Evolutionary conservation across 2,329 filamentous ascomycete genomes (phyloP), one percentile per base, ranked within the genome.

Genomic region (Cercospora berteroae): DNA sequence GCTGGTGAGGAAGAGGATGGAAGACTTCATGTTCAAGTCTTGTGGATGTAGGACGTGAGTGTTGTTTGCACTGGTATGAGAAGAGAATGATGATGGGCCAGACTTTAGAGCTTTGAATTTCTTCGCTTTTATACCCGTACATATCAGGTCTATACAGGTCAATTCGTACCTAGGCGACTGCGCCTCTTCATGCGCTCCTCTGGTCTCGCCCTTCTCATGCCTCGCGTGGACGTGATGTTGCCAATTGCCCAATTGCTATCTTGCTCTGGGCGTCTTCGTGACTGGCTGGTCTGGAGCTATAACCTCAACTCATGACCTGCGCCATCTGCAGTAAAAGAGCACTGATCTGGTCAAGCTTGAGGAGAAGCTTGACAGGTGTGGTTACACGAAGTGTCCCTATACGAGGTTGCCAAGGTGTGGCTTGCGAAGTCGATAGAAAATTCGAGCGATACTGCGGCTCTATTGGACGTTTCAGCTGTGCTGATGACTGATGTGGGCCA

Each of bases 351-450:
- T 36, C 58, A 60, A 27, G 39, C 58, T 42, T 42, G 58, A 39
- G 58, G 58, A 60, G 58, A 42, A 60, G 58, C 58, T 60, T 44
- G 58, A 60, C 23, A 60, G 36, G 58, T 60, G 58, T 60, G 58
- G 58, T 60, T 16, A 60, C 58, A 60, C 58, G 23, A 27, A 44
- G 58, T 29, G 16, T 12, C 16, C 18, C 25, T 60, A 60, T 60
- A 60, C 58, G 58, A 60, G 58, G 12, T 31, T 48, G 58, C 58
- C 58, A 60, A 60, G 58, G 13, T 9, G 52, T 57, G 52, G 52
- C 52, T 57, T 57, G 52, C 27, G 18, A 50, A 13, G 44, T 50
- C 18, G 44, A 50, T 25, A 23, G 44, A 12, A 23, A 9, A 50
- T 10, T 48, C 44, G 44, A 50, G 44, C 10, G 18, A 7, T 50